phyloP scores from a whole-genome alignment of 805 yeast genomes.

The Kluyveromyces aestuarii region DNA sequence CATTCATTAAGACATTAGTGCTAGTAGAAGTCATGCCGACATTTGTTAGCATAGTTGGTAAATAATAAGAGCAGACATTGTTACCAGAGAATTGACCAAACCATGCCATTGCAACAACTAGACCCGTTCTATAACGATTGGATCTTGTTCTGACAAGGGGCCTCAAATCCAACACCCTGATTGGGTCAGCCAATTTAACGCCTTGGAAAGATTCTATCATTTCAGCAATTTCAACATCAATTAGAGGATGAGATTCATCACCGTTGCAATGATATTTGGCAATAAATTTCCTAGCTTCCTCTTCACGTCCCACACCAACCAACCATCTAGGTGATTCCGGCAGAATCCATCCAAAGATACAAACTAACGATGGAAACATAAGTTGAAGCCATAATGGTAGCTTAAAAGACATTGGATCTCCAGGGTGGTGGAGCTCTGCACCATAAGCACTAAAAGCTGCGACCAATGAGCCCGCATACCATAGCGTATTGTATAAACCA shows the following conservation, averaged over 20 bases:
- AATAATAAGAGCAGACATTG: constrained; percentile 41
- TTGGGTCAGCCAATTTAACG: constrained; percentile 19
- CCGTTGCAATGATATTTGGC: constrained; percentile 33
- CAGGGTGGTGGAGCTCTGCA: constrained; percentile 10
- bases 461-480: constrained; percentile 16
- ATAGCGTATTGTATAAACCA: constrained; percentile 13
- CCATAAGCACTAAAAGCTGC: constrained; percentile 21
- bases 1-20: constrained; percentile 40
- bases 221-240: constrained; percentile 32
- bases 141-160: constrained; percentile 32
- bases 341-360: constrained; percentile 30
- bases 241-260: constrained; percentile 20
- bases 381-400: constrained; percentile 18
- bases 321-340: constrained; percentile 70
- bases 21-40: constrained; percentile 40
- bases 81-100: constrained; percentile 41
- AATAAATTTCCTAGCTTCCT: constrained; percentile 44
- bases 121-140: constrained; percentile 33
- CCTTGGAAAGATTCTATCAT: constrained; percentile 33
- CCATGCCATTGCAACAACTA: constrained; percentile 26
- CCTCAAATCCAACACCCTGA: constrained; percentile 12
- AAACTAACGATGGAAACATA: constrained; percentile 18
- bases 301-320: constrained; percentile 44
- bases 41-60: constrained; percentile 38
- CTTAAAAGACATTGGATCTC: constrained; percentile 10